Percentiles rank a stretch among this genome's conserved stretches.
These are phyloP conservation scores for Stenocarpella maydis DNA, from an alignment of 2,329 filamentous ascomycete species.

Conservation along the genomic window DNA sequence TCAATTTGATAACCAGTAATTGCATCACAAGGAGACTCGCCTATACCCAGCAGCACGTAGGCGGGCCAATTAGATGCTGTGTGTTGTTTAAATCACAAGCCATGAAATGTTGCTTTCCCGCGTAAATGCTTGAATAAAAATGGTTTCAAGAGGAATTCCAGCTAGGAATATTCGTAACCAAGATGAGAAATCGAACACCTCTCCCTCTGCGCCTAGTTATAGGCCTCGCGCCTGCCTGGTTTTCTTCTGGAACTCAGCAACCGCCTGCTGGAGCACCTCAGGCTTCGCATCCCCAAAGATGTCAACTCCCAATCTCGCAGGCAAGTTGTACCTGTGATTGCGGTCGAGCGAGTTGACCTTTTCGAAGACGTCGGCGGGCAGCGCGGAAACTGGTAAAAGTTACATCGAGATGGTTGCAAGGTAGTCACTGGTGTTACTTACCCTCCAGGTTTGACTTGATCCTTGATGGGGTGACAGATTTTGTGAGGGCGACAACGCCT, in stretches of 20 bases:
- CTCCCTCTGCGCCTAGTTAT: constrained; percentile 8
- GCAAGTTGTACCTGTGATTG: constrained; percentile 54
- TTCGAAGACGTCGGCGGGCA: constrained; percentile 48
- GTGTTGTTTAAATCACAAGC: background rate
- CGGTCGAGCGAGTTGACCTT: constrained; percentile 50
- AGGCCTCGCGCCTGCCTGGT: constrained; percentile 31
- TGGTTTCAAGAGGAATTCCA: background rate
- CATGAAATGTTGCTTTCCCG: background rate
- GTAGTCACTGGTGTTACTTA: constrained; percentile 33
- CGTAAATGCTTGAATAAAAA: background rate
- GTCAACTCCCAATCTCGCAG: constrained; percentile 52
- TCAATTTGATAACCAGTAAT: background rate
- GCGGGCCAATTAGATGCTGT: too few species aligned
- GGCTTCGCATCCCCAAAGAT: constrained; percentile 51
- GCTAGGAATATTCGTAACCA: too few species aligned
- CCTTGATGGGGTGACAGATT: constrained; percentile 53
- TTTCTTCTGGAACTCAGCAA: constrained; percentile 35
- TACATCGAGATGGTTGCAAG: background rate
- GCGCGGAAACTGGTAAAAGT: constrained; percentile 32
- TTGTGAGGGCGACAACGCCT: constrained; percentile 53
- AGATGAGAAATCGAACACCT: background rate
- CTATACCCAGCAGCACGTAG: too few species aligned
- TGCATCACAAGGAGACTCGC: background rate
- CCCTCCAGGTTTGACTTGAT: constrained; percentile 52
- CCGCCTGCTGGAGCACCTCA: constrained; percentile 30